Evolutionary conservation across 495 filamentous ascomycete species (phyloP).

Genomic region (Podospora bellae-mahoneyi): DNA sequence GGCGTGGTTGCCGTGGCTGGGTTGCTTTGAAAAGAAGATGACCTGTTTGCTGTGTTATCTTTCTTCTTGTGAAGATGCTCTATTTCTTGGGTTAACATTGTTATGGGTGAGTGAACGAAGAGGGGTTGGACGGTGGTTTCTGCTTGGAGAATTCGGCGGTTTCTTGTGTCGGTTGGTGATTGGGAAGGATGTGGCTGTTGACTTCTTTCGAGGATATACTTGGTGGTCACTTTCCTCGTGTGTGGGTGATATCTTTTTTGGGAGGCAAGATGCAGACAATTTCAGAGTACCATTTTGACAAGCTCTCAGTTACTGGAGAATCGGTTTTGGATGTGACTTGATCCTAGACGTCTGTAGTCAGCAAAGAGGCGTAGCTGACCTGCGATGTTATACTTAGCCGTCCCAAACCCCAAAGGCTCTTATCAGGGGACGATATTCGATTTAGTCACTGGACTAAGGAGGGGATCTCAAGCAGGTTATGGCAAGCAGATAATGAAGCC

Average conservation of each 20-base stretch:
- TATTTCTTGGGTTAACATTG: background rate
- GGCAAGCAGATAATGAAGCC: too few relatives aligned
- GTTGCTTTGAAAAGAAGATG: constrained; percentile 30
- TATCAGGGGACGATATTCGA: too few relatives aligned
- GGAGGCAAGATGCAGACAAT: background rate
- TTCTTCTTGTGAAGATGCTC: background rate
- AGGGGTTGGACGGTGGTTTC: background rate
- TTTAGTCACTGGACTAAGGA: too few relatives aligned
- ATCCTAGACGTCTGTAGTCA: too few relatives aligned
- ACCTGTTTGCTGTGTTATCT: background rate
- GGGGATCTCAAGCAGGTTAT: too few relatives aligned
- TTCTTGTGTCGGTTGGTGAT: background rate
- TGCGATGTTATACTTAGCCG: too few relatives aligned
- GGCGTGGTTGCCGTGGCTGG: constrained; percentile 40
- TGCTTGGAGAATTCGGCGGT: background rate
- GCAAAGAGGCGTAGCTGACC: too few relatives aligned
- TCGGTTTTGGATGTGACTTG: too few relatives aligned
- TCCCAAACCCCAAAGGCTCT: too few relatives aligned
- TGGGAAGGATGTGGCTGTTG: too few relatives aligned
- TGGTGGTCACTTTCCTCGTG: background rate
- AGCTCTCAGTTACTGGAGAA: background rate
- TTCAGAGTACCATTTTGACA: background rate
- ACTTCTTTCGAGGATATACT: background rate
- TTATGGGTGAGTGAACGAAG: background rate
- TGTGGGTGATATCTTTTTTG: background rate